A percentile compares a stretch with the other conserved stretches of the same genome.
phyloP scores from a whole-genome alignment of 73 alveolate genomes.

The Loxodes magnus region DNA sequence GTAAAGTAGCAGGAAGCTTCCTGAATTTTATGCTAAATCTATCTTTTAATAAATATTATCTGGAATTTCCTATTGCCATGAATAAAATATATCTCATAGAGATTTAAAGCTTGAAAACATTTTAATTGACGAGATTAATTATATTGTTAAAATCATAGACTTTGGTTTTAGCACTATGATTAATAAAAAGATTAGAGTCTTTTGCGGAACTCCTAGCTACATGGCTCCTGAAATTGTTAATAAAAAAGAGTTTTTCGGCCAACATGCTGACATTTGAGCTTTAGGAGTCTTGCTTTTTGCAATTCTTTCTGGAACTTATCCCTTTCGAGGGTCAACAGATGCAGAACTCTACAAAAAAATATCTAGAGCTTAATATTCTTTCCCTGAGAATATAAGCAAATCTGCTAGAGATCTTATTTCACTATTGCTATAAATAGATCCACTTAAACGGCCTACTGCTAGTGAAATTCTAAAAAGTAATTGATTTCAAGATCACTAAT shows the following conservation, averaged over 20 bases:
- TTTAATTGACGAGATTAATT: constrained; percentile 30
- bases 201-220: constrained; percentile 79
- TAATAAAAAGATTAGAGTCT: constrained; percentile 25
- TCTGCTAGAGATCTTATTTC: constrained; percentile 18
- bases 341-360: constrained; percentile 23
- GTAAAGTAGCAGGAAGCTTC: constrained; percentile 25
- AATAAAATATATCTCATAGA: constrained; percentile 44
- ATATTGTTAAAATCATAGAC: constrained; percentile 57
- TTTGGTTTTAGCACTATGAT: constrained; percentile 54
- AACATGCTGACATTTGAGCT: constrained; percentile 73
- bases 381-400: constrained; percentile 20
- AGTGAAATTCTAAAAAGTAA: constrained; percentile 10
- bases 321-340: constrained; percentile 51
- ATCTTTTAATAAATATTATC: constrained; percentile 41
- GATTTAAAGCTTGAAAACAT: constrained; percentile 74
- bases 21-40: constrained; percentile 51
- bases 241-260: constrained; percentile 57
- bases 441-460: constrained; percentile 24
- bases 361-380: constrained; percentile 19
- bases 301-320: constrained; percentile 59
- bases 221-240: constrained; percentile 78
- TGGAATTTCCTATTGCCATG: constrained; percentile 51
- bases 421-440: constrained; percentile 21
- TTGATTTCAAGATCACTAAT: no score
- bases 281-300: constrained; percentile 53